Base-by-base conservation (phyloP, 2,329 filamentous ascomycete species). In the Aspergillus japonicus region DNA sequence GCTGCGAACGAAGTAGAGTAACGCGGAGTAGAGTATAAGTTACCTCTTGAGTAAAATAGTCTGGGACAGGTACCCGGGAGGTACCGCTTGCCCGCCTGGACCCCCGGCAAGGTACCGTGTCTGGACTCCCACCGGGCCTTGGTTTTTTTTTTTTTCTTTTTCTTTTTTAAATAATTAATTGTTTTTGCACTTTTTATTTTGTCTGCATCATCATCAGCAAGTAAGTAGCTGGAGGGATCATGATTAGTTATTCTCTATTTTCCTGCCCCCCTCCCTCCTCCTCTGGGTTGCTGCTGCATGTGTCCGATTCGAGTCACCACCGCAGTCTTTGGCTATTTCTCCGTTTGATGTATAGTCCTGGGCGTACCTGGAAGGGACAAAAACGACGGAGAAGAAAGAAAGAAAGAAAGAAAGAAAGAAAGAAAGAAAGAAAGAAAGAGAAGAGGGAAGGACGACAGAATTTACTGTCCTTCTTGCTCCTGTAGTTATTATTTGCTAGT, bases 261-360 rank as follows among this genome's bases (percentile, higher is more conserved):
- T 53, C n/a, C 33, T 52, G 24, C 47, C 47, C 52, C 33, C n/a
- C 24, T 47, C 31, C 55, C 55, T 48, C 50, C 26, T 29, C 26
- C 26, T 29, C 7, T 29, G 8, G 26, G 26, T 29, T 29, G 26
- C 26, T 29, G 26, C 66, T 71, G 70, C 70, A 71, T 64, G 66
- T 62, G 68, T 62, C 70, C 70, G 64, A 57, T 72, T 72, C 68
- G 66, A 72, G 70, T 71, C 65, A 61, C 62, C 62, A 63, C 63
- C 62, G 62, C n/a, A 31, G 21, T 35, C 33, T 54, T 47, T 24
- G 39, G 51, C 31, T 11, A 21, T 54, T 54, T 42, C 21, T 24
- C 29, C 19, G 33, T 39, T 24, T 24, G 50, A 47, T 52, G 19
- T 42, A 21, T 35, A 42, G 33, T 57, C 7, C 39, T 44, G 16